Evolutionary conservation across 257 asterid genomes (phyloP), one percentile per base, ranked within the genome.

Genomic region (Galeopsis tetrahit): DNA sequence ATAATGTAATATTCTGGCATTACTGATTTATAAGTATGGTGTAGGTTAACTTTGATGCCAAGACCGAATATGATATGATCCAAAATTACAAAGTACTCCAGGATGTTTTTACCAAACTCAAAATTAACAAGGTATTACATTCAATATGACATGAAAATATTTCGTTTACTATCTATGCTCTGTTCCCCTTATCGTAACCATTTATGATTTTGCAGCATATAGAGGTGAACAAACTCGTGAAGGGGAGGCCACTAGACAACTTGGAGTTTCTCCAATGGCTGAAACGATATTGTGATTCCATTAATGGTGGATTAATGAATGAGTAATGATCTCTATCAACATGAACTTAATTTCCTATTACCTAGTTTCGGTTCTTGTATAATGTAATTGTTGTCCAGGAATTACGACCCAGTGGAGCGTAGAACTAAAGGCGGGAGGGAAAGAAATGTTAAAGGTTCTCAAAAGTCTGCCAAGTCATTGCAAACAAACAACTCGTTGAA

Each of bases 51-150:
- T 94, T 94, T 40, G 97, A 94, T 39, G 99, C 93, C 35, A 94
- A 84, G 83, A 86, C 88, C 9, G 99, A 94, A 72, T 94, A 94
- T 68, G 97, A 94, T 78, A 83, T 83, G 90, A 94, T 91, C 82
- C 99, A 94, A 69, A 94, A 94, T 51, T 94, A 94, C 91, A 94
- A 94, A 84, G 93, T 94, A 61, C 93, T 91, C 73, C 99, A 94
- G 78, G 97, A 94, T 36, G 97, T 91, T 21, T 91, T 94, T 39
- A 91, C 80, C 84, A 94, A 91, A 82, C 96, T 94, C 70, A 94
- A 87, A 77, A 87, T 94, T 15, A 83, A 70, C 58, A 94, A 94
- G 99, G 97, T 91, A 68, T 56, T 36, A 52, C 52, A 11, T 9
- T 71, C 59, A 44, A 2, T 39, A 38, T 2, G 2, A 13, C 7